A percentile compares a stretch with the other conserved stretches of the same genome.
phyloP scores from a whole-genome alignment of 2,329 filamentous ascomycete genomes.

The Botrytis deweyae region DNA sequence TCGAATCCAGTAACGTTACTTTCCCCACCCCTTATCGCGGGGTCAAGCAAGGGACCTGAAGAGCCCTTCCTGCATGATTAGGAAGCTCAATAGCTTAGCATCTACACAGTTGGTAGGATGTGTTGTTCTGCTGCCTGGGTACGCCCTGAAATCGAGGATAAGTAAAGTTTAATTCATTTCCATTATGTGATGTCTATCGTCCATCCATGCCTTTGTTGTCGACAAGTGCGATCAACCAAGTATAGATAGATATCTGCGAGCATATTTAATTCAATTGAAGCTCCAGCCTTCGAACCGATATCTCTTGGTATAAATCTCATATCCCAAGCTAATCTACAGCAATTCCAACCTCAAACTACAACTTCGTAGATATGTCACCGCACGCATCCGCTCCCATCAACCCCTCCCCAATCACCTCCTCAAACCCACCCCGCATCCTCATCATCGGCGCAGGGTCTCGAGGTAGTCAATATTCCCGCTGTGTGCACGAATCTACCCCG shows the following conservation, averaged over 20 bases:
- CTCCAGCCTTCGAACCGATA: neutral
- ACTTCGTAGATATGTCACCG: slow-evolving; percentile 32
- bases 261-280: neutral
- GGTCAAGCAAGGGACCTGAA: neutral
- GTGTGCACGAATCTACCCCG: slow-evolving; percentile 62
- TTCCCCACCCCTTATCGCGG: slow-evolving; percentile 9
- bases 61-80: neutral
- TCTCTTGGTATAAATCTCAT: neutral
- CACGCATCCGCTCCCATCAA: slow-evolving; percentile 31
- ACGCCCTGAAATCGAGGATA: neutral
- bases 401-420: slow-evolving; percentile 26
- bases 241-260: neutral
- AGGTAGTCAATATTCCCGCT: slow-evolving; percentile 70
- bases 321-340: neutral
- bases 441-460: slow-evolving; percentile 82
- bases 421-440: slow-evolving; percentile 62
- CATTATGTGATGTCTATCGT: neutral
- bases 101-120: neutral
- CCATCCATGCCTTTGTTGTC: neutral
- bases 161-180: neutral
- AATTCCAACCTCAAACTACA: neutral
- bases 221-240: neutral
- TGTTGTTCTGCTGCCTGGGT: neutral
- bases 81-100: neutral
- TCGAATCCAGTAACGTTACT: slow-evolving; percentile 1